These are phyloP conservation scores for Glycyrrhiza uralensis DNA, from an alignment of 306 rosid species.

Conservation along the genomic window DNA sequence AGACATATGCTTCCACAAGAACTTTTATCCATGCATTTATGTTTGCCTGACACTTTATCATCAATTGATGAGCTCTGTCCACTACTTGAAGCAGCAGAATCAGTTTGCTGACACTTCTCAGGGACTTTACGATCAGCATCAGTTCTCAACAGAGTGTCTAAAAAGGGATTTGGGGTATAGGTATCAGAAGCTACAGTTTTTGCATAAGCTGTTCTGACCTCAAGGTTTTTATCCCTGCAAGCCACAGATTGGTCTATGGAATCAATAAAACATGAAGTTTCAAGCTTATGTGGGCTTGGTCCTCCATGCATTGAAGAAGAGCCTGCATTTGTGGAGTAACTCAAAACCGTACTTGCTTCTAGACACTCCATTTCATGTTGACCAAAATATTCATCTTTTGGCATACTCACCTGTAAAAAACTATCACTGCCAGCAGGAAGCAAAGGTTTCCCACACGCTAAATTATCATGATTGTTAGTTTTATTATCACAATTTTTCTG, in stretches of 20 bases:
- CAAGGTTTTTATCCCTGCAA: constrained; percentile 16
- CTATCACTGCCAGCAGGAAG: constrained; percentile 32
- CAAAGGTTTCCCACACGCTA: constrained; percentile 34
- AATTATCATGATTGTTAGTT: constrained; percentile 25
- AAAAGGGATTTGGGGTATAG: not conserved
- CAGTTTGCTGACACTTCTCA: constrained; percentile 29
- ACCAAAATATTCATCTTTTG: constrained; percentile 36
- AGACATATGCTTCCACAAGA: constrained; percentile 28
- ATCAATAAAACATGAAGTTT: constrained; percentile 26
- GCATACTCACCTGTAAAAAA: constrained; percentile 9
- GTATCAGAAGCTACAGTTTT: constrained; percentile 31
- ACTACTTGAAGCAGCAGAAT: constrained; percentile 33
- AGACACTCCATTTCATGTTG: constrained; percentile 17
- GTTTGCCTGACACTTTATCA: constrained; percentile 20
- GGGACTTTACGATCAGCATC: constrained; percentile 17
- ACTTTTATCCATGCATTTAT: constrained; percentile 12
- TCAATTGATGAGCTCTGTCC: constrained; percentile 22
- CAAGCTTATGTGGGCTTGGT: constrained; percentile 15
- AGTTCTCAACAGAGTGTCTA: constrained; percentile 23
- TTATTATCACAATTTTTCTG: constrained; percentile 30
- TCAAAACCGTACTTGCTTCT: constrained; percentile 2
- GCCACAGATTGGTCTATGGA: constrained; percentile 21
- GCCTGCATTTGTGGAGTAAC: constrained; percentile 16
- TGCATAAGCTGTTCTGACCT: not conserved
- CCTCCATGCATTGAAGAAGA: constrained; percentile 29